Base-by-base conservation (phyloP, 257 asterid genomes). In the Scutellaria baicalensis region DNA sequence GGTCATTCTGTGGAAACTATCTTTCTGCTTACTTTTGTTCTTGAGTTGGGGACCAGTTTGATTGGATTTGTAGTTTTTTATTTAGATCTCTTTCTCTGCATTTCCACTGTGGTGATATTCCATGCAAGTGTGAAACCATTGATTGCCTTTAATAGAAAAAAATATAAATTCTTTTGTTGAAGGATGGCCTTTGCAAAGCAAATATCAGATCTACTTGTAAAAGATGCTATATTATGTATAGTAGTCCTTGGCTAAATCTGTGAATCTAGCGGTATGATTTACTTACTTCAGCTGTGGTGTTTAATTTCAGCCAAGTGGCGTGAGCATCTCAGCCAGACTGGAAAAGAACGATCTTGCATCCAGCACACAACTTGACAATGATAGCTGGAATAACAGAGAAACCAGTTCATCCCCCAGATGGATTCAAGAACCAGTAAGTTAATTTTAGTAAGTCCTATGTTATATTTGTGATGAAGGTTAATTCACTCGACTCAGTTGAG, bases 361-460 rank as follows among this genome's bases (percentile, higher is more conserved):
- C 64, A 74, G 73, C 59, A 31, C 67, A 38, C 73, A 54, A 39
- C 57, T 54, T 68, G 77, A 76, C 70, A 60, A 64, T 18, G 81
- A 73, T 66, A 62, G 70, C 47, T 74, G 57, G 65, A 68, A 64
- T 48, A 59, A 76, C 51, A 59, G 39, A 20, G 61, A 78, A 48
- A 64, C 71, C 45, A 63, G 73, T 64, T 74, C 64, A 39, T 75
- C 90, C 64, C 77, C 82, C 48, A 74, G 74, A 69, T 71, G 75
- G 75, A 72, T 43, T 77, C 79, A 78, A 76, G 86, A 81, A 65
- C 88, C 83, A 75, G 89, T 86, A 81, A 89, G 92, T 80, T 56
- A 44, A 63, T 35, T 14, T 35, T 57, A 42, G 42, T 10, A 38
- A 52, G 27, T 55, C 48, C 63, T 40, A 70, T 68, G 6, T 36